Base-by-base conservation (phyloP, 2,329 filamentous ascomycete genomes). In the Juglanconis juglandina region DNA sequence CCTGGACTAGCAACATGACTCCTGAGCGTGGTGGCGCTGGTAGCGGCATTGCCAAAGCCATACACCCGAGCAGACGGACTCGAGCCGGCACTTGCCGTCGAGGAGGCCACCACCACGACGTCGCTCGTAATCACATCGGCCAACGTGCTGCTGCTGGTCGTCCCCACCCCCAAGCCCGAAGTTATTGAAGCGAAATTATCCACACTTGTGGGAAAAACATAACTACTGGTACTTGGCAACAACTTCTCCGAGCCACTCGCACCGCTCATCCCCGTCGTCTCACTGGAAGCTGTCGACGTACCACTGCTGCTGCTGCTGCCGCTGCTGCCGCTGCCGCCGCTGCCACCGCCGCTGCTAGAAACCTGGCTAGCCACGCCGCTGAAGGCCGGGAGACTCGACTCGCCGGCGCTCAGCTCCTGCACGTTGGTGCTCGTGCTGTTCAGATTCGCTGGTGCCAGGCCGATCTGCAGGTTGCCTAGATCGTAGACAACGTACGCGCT, bases 401-500 rank as follows among this genome's bases (percentile, higher is more conserved):
- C 71, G 52, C 67, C 66, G 11, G 71, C 65, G n/a, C 69, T 69
- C 62, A 86, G 76, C 66, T 80, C 77, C 44, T 83, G 67, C 24
- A 85, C 66, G 60, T 76, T 75, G 51, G 72, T 75, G 30, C 71
- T 68, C 35, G 75, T 77, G 62, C 73, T 72, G 67, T 81, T 79
- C 56, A 81, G 68, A 64, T 81, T 82, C 53, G 83, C 76, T 72
- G 81, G 81, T 11, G 81, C 81, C 4, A 85, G 67, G 60, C 73
- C 81, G 57, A 86, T 73, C 71, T 81, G 72, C 66, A 79, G 68
- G 69, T 82, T 78, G 57, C 72, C 73, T 47, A 84, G 68, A 66
- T 85, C 81, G 68, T 83, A 84, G 57, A 84, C 81, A 54, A 83
- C 79, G 67, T 85, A 85, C 10, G 78, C 77, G 34, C 74, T 75